phyloP scores from a whole-genome alignment of 345 rosid species.

The Eucalyptus regnans region DNA sequence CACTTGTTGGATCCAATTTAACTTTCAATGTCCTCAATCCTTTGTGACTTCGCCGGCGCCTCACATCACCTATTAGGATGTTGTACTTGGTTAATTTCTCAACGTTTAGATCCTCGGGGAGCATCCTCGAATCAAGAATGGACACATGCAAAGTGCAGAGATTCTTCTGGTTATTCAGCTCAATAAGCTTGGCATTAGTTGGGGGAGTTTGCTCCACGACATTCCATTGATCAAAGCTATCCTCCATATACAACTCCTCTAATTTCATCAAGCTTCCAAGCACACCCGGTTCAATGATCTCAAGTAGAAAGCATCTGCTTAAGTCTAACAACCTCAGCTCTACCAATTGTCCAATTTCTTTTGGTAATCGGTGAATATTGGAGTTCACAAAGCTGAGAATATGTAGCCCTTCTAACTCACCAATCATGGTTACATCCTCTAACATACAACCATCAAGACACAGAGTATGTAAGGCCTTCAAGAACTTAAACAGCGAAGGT shows the following conservation, averaged over 20 bases:
- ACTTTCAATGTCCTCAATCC: accelerated
- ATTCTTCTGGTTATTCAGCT: background rate
- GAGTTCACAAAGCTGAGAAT: background rate
- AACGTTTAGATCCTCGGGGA: background rate
- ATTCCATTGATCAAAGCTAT: background rate
- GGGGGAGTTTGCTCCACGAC: background rate
- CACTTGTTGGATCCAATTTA: accelerated
- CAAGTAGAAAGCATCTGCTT: accelerated
- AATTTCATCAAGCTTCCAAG: background rate
- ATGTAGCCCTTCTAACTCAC: background rate
- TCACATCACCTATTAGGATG: accelerated
- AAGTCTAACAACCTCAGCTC: background rate
- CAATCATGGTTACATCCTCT: background rate
- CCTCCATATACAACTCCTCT: background rate
- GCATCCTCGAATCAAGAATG: accelerated
- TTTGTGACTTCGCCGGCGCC: accelerated
- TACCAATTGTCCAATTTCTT: background rate
- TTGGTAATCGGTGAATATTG: background rate
- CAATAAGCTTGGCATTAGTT: background rate
- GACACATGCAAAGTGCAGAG: background rate
- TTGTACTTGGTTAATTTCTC: background rate
- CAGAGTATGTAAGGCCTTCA: accelerated
- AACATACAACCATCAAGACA: background rate
- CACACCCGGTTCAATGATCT: background rate
- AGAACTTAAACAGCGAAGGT: accelerated